Conservation (phyloP, 257 asterid genomes). For the Salvia hispanica region DNA sequence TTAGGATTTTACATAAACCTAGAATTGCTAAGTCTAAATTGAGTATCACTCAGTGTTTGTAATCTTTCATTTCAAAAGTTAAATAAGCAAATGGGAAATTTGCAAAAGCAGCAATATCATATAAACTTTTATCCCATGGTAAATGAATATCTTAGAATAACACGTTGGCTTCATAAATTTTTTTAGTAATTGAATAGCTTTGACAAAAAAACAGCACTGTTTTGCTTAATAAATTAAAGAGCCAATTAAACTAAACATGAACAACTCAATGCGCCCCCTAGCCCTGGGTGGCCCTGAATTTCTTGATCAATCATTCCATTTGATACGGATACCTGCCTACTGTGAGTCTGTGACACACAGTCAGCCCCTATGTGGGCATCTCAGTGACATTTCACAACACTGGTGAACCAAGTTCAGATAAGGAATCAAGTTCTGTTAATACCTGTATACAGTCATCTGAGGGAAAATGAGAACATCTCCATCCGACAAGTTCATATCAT, state of each 20-base stretch:
- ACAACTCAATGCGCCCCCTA: not conserved
- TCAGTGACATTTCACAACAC: not conserved
- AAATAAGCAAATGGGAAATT: not conserved
- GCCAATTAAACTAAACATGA: not conserved
- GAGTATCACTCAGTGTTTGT: not conserved
- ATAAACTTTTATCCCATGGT: not conserved
- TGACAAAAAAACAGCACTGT: not conserved
- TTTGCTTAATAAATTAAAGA: not conserved
- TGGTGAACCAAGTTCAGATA: slow-evolving; percentile 2
- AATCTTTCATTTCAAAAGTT: too few relatives aligned
- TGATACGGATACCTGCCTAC: not conserved
- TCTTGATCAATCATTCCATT: not conserved
- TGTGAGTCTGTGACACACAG: not conserved
- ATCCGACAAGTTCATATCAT: slow-evolving; percentile 60
- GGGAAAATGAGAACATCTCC: slow-evolving; percentile 92
- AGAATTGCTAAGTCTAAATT: not conserved
- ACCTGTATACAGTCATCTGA: slow-evolving; percentile 87
- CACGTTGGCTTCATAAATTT: not conserved
- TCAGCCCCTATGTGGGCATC: not conserved
- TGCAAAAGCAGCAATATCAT: not conserved
- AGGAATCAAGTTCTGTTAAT: slow-evolving; percentile 23
- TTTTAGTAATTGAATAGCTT: not conserved
- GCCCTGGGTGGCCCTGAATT: not conserved
- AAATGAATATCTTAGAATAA: not conserved
- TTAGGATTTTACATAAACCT: not conserved